Percentiles rank a stretch among this genome's conserved stretches.
Conservation (phyloP, 2,329 filamentous ascomycete species). For the Microdochium trichocladiopsis region DNA sequence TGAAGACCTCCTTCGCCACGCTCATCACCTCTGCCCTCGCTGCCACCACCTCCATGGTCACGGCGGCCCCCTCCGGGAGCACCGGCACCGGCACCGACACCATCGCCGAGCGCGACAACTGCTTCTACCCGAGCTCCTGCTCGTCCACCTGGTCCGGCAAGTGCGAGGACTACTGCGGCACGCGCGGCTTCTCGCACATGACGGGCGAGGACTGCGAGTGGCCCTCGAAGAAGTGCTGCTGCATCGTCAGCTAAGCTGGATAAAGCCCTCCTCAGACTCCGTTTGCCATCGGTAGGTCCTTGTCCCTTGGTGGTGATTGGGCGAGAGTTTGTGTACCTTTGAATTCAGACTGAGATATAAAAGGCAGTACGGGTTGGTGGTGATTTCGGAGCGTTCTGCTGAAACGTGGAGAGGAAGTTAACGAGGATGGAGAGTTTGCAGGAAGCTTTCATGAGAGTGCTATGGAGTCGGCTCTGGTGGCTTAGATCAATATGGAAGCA, state of each 20-base stretch:
- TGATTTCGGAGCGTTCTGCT: no score
- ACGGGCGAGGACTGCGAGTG: neutral
- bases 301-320: no score
- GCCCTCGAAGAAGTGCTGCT: neutral
- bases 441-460: no score
- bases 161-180: neutral
- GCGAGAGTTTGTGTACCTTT: no score
- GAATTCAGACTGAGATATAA: no score
- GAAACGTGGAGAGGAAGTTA: no score
- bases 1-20: neutral
- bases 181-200: neutral
- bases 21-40: neutral
- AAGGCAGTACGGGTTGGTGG: no score
- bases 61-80: neutral
- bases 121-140: neutral
- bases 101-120: neutral
- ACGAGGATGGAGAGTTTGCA: no score
- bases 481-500: no score
- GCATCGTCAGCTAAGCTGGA: neutral
- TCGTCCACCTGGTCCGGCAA: neutral
- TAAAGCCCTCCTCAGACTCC: no score
- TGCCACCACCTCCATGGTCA: neutral
- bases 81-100: neutral
- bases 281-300: no score
- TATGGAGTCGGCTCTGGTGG: no score